Conservation (phyloP, 495 filamentous ascomycete species). For the Tetracladium setigerum region DNA sequence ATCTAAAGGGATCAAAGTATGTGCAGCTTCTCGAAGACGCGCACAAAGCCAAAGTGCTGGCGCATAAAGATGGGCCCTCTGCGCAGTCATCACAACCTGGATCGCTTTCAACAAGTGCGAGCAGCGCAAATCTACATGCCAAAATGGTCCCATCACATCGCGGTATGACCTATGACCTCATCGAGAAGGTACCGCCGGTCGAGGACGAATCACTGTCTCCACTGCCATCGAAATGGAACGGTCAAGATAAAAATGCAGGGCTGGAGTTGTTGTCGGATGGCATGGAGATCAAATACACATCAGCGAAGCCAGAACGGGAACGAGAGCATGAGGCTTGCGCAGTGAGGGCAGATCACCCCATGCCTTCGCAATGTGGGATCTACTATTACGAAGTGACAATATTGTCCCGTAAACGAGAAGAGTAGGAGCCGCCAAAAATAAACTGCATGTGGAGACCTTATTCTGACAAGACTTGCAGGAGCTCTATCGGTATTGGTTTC, state of each 20-base stretch:
- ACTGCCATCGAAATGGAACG: conserved; percentile 79
- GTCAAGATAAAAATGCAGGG: conserved; percentile 61
- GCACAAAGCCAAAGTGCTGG: conserved; percentile 43
- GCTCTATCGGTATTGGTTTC: conserved; percentile 86
- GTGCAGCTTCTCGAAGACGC: conserved; percentile 64
- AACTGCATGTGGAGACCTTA: background rate
- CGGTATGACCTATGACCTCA: conserved; percentile 77
- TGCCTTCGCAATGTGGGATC: conserved; percentile 87
- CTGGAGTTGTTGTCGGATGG: conserved; percentile 72
- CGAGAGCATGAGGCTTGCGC: conserved; percentile 77
- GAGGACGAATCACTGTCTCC: conserved; percentile 52
- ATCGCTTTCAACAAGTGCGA: conserved; percentile 55
- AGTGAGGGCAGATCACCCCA: conserved; percentile 77
- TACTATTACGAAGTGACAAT: conserved; percentile 97
- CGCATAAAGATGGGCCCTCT: conserved; percentile 38
- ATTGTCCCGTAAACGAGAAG: conserved; percentile 74
- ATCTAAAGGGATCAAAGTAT: conserved; percentile 71
- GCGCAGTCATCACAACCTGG: conserved; percentile 27
- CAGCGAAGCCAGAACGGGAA: conserved; percentile 28
- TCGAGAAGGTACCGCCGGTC: conserved; percentile 62
- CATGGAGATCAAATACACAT: conserved; percentile 66
- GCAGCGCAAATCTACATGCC: conserved; percentile 55
- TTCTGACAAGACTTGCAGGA: conserved; percentile 28
- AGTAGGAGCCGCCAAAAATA: conserved; percentile 46
- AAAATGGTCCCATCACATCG: conserved; percentile 64